phyloP scores from a whole-genome alignment of 768 basidiomycete genomes.

The Mycena haematopus region DNA sequence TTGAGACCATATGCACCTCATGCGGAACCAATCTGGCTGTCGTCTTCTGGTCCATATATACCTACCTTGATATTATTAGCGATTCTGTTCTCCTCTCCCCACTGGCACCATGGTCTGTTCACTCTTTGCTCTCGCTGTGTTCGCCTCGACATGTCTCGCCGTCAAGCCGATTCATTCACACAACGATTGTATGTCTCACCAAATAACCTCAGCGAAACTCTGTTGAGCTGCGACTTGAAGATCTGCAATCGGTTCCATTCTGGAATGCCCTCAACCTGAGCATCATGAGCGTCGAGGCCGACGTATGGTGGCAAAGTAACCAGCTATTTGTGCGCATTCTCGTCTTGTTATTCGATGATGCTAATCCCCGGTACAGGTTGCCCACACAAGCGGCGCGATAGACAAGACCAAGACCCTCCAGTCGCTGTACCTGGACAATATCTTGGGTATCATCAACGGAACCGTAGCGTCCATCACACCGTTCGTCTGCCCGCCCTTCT shows the following conservation, averaged over 20 bases:
- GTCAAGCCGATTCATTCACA: conserved; percentile 44
- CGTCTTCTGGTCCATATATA: neutral
- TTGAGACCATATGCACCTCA: conserved; percentile 1
- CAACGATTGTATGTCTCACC: conserved; percentile 43
- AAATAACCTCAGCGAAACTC: neutral
- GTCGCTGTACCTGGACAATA: conserved; percentile 42
- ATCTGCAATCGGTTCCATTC: conserved; percentile 46
- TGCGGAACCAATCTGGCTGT: neutral
- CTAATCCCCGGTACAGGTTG: conserved; percentile 35
- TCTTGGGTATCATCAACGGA: conserved; percentile 39
- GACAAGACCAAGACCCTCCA: conserved; percentile 42
- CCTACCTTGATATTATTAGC: neutral
- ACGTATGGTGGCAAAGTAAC: conserved; percentile 44
- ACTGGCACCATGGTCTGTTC: conserved; percentile 28
- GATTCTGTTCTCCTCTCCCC: neutral
- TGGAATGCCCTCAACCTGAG: conserved; percentile 46
- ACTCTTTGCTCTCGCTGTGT: conserved; percentile 19
- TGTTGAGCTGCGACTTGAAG: conserved; percentile 27
- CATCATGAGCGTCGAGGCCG: conserved; percentile 48
- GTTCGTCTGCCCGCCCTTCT: neutral
- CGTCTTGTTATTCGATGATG: neutral
- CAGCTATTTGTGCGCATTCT: conserved; percentile 40
- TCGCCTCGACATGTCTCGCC: conserved; percentile 39
- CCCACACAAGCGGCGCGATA: conserved; percentile 42
- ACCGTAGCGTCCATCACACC: conserved; percentile 35